phyloP scores from a whole-genome alignment of 495 filamentous ascomycete genomes.

The Talaromyces stipitatus region DNA sequence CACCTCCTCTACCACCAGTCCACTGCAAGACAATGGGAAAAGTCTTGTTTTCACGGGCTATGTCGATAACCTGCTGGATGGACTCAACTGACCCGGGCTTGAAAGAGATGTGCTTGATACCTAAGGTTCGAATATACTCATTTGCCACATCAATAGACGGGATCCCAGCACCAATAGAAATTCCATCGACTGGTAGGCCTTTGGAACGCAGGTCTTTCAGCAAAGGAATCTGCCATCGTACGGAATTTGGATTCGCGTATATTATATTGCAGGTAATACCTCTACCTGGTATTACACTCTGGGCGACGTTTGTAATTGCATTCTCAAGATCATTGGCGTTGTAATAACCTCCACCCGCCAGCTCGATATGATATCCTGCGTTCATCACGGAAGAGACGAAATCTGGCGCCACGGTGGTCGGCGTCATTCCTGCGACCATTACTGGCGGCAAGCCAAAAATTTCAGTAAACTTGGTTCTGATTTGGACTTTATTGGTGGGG shows the following conservation, averaged over 20 bases:
- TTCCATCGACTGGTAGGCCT: slow-evolving; percentile 24
- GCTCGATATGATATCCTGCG: slow-evolving; percentile 32
- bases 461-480: too few relatives aligned
- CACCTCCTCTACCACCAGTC: slow-evolving; percentile 44
- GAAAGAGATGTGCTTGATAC: slow-evolving; percentile 39
- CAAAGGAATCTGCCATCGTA: slow-evolving; percentile 27
- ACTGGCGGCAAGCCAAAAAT: neutral
- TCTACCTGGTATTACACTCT: slow-evolving; percentile 17
- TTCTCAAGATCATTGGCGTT: slow-evolving; percentile 13
- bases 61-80: slow-evolving; percentile 37
- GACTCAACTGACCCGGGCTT: slow-evolving; percentile 38
- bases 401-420: slow-evolving; percentile 27
- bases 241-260: slow-evolving; percentile 26
- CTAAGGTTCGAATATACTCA: slow-evolving; percentile 37
- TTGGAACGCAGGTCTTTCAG: slow-evolving; percentile 14
- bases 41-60: slow-evolving; percentile 33
- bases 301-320: slow-evolving; percentile 19
- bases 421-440: slow-evolving; percentile 36
- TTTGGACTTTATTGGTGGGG: too few relatives aligned
- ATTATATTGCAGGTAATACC: slow-evolving; percentile 33
- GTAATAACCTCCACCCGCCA: slow-evolving; percentile 28
- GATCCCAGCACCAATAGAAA: slow-evolving; percentile 42
- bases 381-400: slow-evolving; percentile 29
- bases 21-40: slow-evolving; percentile 43
- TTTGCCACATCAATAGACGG: slow-evolving; percentile 38